phyloP scores from a whole-genome alignment of 2,329 filamentous ascomycete species.

The Albifimbria verrucaria region DNA sequence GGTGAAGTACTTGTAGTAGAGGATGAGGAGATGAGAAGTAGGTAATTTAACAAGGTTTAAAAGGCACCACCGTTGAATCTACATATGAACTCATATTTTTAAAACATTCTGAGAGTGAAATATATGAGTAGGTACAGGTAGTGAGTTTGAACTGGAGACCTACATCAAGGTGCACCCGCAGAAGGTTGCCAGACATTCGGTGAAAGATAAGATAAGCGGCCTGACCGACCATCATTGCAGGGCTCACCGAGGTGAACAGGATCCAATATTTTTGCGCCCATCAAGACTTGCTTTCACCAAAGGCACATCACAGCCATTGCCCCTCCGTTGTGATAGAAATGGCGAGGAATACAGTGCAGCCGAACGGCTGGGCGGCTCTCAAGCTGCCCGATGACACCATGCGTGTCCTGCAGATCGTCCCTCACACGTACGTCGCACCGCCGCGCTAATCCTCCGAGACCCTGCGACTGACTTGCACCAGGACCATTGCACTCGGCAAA shows the following conservation, averaged over 20 bases:
- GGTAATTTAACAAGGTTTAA: no score
- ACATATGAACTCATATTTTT: no score
- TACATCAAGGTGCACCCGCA: background rate
- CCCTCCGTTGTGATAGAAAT: constrained; percentile 15
- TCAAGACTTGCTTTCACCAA: background rate
- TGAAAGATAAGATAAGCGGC: constrained; percentile 12
- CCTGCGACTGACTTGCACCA: constrained; percentile 36
- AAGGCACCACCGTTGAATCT: no score
- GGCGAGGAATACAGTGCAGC: constrained; percentile 36
- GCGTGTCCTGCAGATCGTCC: constrained; percentile 54
- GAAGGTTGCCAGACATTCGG: constrained; percentile 1
- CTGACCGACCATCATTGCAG: constrained; percentile 12
- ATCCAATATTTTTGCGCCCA: constrained; percentile 19
- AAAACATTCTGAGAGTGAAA: no score
- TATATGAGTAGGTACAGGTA: no score
- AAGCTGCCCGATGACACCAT: constrained; percentile 57
- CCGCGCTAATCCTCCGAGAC: constrained; percentile 3
- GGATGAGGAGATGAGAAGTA: no score
- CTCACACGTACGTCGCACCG: constrained; percentile 51
- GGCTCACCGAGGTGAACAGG: constrained; percentile 27
- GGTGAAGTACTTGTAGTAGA: no score
- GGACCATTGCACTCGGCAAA: constrained; percentile 85
- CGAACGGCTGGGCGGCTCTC: constrained; percentile 59
- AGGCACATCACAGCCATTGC: background rate
- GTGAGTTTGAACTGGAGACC: no score